phyloP scores from a whole-genome alignment of 371 early-diverging fungal species.

The Lichtheimia ornata region DNA sequence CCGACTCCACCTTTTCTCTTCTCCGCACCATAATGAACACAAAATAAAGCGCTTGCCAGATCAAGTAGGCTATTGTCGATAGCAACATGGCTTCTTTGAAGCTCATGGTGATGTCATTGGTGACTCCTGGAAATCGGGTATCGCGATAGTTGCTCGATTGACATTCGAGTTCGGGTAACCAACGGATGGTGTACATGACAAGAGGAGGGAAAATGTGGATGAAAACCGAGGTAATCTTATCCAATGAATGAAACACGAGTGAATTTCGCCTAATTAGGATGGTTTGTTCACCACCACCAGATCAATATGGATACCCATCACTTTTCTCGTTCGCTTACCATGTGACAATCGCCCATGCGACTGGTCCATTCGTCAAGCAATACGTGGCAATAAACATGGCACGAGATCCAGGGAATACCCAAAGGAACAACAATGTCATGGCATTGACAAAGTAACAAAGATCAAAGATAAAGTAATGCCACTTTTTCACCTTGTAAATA shows the following conservation, averaged over 20 bases:
- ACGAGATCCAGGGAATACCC: slow-evolving; percentile 50
- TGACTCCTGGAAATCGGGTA: slow-evolving; percentile 46
- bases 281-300: no score
- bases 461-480: slow-evolving; percentile 76
- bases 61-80: slow-evolving; percentile 57
- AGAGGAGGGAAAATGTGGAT: slow-evolving; percentile 74
- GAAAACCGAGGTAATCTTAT: slow-evolving; percentile 74
- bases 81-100: slow-evolving; percentile 43
- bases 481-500: slow-evolving; percentile 60
- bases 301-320: neutral
- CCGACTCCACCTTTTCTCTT: slow-evolving; percentile 66
- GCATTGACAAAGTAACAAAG: slow-evolving; percentile 72
- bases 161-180: slow-evolving; percentile 52
- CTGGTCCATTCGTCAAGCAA: slow-evolving; percentile 68
- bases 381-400: slow-evolving; percentile 56
- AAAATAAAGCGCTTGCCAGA: slow-evolving; percentile 74
- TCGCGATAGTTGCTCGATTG: slow-evolving; percentile 30
- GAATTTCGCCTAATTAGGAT: slow-evolving; percentile 51
- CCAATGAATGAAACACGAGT: slow-evolving; percentile 69
- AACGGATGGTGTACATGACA: slow-evolving; percentile 61
- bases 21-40: slow-evolving; percentile 61
- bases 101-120: slow-evolving; percentile 23
- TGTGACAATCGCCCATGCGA: slow-evolving; percentile 72
- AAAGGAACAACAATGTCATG: slow-evolving; percentile 55
- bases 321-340: slow-evolving; percentile 29